These are phyloP conservation scores for Royoungia palumana DNA, from an alignment of 768 basidiomycete species.

Conservation along the genomic window DNA sequence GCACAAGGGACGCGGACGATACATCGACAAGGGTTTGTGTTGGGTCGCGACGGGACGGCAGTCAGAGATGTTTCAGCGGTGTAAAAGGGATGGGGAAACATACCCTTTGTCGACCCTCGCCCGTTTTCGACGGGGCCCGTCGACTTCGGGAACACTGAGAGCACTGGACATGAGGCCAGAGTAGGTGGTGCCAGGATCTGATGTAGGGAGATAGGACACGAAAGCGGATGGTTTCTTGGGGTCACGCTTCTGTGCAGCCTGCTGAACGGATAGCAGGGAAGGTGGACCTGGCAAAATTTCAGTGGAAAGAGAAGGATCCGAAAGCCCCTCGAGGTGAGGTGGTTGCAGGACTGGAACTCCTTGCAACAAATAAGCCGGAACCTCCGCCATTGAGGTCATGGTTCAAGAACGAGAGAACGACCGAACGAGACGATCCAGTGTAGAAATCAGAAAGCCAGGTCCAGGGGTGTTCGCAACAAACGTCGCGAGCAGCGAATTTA, in stretches of 20 bases:
- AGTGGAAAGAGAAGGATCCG: conserved; percentile 75
- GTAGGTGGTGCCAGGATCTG: conserved; percentile 88
- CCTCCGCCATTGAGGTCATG: conserved; percentile 70
- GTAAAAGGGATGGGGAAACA: conserved; percentile 34
- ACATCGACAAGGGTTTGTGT: conserved; percentile 31
- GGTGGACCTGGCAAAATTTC: conserved; percentile 90
- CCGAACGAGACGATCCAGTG: conserved; percentile 14
- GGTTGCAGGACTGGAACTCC: conserved; percentile 74
- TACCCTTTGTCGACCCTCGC: conserved; percentile 72
- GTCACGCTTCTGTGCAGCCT: conserved; percentile 72
- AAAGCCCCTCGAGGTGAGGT: conserved; percentile 68
- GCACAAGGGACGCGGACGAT: conserved; percentile 7
- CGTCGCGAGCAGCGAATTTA: conserved; percentile 23
- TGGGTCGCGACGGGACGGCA: conserved; percentile 18
- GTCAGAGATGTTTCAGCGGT: conserved; percentile 21
- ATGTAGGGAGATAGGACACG: conserved; percentile 77
- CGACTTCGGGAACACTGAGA: conserved; percentile 53
- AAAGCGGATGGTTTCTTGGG: conserved; percentile 68
- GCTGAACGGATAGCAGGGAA: conserved; percentile 65
- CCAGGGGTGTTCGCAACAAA: conserved; percentile 11
- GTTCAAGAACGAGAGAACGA: conserved; percentile 27
- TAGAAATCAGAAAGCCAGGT: conserved; percentile 16
- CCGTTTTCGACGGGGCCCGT: conserved; percentile 69
- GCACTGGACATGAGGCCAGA: conserved; percentile 69
- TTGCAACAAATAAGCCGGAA: conserved; percentile 70